Base-by-base conservation (phyloP, 345 rosid species). In the Noccaea caerulescens region DNA sequence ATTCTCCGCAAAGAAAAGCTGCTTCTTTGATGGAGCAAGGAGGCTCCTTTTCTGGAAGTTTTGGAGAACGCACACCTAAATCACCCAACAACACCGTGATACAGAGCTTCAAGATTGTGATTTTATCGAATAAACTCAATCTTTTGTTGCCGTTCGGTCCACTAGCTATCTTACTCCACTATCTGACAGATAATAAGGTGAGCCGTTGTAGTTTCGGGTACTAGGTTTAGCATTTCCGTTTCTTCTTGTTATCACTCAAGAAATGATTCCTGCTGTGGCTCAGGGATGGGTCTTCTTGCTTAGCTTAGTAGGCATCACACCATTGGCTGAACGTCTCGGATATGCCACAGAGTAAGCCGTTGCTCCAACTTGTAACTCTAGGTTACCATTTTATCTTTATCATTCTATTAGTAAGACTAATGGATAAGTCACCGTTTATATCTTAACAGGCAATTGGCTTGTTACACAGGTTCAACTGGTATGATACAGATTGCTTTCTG, bases 311-410 rank as follows among this genome's bases (percentile, higher is more conserved):
- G 97, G 96, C 30, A 93, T 93, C 62, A 85, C 86, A 55, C 98
- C 97, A 33, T 85, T 91, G 84, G 97, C 98, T 2, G 98, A 93
- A 81, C 97, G 96, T 77, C 82, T 93, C 68, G 97, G 98, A 77
- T 93, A 93, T 84, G 92, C 94, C 50, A 93, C 98, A 3, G 98
- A 93, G 98, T 93, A 82, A 85, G 93, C 33, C 55, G 10, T 70
- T 16, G 3, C 50, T 45, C 7, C 27, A 42, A n/a, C 1, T 73
- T 66, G 66, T 16, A 10, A 46, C 12, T 39, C 30, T 4, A 23
- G 34, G 14, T 27, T 46, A 33, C 38, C 46, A 0, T 8, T 12
- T 7, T 16, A 16, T 16, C 18, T 16, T 53, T 62, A 27, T 18
- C 53, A 37, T 54, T 72, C 27, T 41, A 32, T 43, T 27, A 9